Evolutionary conservation across 495 filamentous ascomycete genomes (phyloP), one percentile per base, ranked within the genome.

Genomic region (Neurospora discreta): DNA sequence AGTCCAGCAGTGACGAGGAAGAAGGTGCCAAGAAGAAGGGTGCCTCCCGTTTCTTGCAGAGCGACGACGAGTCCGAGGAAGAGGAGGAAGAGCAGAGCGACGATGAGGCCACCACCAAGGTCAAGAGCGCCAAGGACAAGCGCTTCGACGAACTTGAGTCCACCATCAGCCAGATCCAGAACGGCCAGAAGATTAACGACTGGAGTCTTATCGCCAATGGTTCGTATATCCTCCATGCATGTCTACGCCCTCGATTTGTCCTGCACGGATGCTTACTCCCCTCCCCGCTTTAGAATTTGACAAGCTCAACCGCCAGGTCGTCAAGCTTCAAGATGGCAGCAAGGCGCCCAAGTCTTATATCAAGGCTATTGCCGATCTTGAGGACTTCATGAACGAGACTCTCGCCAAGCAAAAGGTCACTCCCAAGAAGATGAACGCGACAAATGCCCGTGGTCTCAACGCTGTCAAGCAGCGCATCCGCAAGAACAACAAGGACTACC

Each of bases 81-180:
- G 93, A 92, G 70, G 69, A 71, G 69, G 52, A 58, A 5, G 69
- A 71, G 26, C 43, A 70, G 39, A 92, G 90, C 75, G 91, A 92
- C 75, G 92, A 92, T 71, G 94, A 96, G 72, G 92, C 93, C 60
- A 87, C 88, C 71, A 89, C 89, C 70, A 94, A 92, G 69, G 83
- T 96, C 72, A 98, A 97, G 88, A 97, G 94, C 81, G 94, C 93
- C 69, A 98, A 98, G 84, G 94, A 98, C 82, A 99, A 99, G 87
- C 88, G 95, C 46, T 83, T 93, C 72, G 96, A 97, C 78, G 96
- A 97, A 78, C 86, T 99, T 72, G 96, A 98, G 82, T 88, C 89
- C 60, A 97, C 89, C 58, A 91, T 98, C 71, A 90, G 90, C 78
- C 82, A 90, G 72, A 98, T 98, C 73, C 94, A 97, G 75, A 99